Evolutionary conservation across 140 eudicot species (phyloP).

Genomic region (Stevia rebaudiana): DNA sequence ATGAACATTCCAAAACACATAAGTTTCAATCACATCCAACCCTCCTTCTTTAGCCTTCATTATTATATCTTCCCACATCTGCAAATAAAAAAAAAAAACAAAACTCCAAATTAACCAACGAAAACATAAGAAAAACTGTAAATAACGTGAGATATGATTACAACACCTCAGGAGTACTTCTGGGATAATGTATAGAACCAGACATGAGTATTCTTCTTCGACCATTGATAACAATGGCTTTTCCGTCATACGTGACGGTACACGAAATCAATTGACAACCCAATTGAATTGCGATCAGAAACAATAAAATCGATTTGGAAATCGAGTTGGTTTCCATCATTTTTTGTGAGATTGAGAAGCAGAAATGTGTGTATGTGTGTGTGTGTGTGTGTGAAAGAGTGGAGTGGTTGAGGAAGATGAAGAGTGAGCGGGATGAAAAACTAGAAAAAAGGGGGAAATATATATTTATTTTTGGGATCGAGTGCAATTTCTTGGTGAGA

Average conservation of each 20-base stretch:
- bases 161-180: conserved; percentile 69
- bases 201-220: conserved; percentile 54
- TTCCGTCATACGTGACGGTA: conserved; percentile 52
- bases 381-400: conserved; percentile 15
- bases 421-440: conserved; percentile 31
- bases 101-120: background rate
- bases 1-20: conserved; percentile 81
- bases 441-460: conserved; percentile 18
- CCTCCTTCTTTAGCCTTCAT: conserved; percentile 83
- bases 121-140: background rate
- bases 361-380: conserved; percentile 6
- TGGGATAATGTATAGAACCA: conserved; percentile 67
- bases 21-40: conserved; percentile 70
- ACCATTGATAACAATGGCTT: conserved; percentile 56
- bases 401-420: conserved; percentile 34
- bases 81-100: conserved; percentile 7
- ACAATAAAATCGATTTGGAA: conserved; percentile 25
- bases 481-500: conserved; percentile 23
- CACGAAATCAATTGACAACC: conserved; percentile 28
- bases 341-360: background rate
- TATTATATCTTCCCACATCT: conserved; percentile 87
- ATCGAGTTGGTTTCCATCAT: conserved; percentile 38
- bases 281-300: conserved; percentile 20
- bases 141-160: background rate
- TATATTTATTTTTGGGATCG: background rate